Evolutionary conservation across 805 yeast genomes (phyloP), one percentile per base, ranked within the genome.

Genomic region (Cyberlindnera suaveolens): DNA sequence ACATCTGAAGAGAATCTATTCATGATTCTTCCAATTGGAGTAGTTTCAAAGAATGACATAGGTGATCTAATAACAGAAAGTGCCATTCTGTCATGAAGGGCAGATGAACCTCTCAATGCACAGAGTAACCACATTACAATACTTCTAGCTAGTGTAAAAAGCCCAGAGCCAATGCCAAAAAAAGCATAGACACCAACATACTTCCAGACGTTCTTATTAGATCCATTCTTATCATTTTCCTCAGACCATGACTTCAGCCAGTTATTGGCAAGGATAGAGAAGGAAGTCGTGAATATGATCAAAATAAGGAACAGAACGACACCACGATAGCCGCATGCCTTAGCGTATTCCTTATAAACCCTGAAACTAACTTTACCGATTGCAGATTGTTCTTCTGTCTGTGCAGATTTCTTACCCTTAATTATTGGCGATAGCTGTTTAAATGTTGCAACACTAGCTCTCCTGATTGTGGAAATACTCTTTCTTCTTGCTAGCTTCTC

Each of bases 241-340:
- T 81, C 86, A 1, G 88, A 75, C 90, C 90, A 82, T 47, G 72
- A 66, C 50, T 81, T 82, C 51, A 82, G 66, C 82, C 86, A 80
- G 56, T 77, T 77, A 56, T 75, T 79, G 37, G 77, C 76, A 8
- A 66, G 62, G 18, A 68, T 52, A 16, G 63, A 61, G 38, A 63
- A 56, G 13, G 74, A 59, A 15, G 70, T 67, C 4, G 64, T 50
- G 29, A 62, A 26, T 51, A 68, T 51, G 57, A 71, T 49, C 34
- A 61, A 47, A 36, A 61, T 52, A 48, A 78, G 52, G 39, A 69
- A 60, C 1, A 67, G 41, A n/a, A 60, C n/a, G 20, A 73, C 73
- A 30, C 83, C 82, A 1, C 57, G 26, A 29, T 65, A 51, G 6
- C 80, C 75, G 60, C 87, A 81, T 1, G 89, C 83, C 45, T 71